Conservation (phyloP, 106 monocot genomes). For the Triglochin maritima region DNA sequence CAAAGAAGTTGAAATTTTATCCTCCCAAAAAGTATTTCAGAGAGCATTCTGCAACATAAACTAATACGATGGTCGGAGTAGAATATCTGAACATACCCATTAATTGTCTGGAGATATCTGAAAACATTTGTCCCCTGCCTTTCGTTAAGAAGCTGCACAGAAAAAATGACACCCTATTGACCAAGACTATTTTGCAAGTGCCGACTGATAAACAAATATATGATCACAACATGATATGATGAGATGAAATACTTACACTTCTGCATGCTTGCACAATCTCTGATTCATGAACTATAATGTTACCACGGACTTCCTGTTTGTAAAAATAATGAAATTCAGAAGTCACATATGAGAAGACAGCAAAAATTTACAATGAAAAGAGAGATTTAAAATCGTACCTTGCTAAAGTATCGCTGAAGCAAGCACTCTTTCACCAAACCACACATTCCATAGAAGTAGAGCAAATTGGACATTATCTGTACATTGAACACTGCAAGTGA, state of each 20-base stretch:
- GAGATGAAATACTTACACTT: conserved; percentile 37
- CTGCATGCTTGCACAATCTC: conserved; percentile 62
- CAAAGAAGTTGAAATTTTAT: background rate
- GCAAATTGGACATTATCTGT: conserved; percentile 62
- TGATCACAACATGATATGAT: background rate
- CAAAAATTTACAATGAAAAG: background rate
- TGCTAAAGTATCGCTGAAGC: conserved; percentile 74
- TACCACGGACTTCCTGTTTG: conserved; percentile 49
- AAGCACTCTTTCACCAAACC: conserved; percentile 51
- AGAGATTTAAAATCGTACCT: conserved; percentile 23
- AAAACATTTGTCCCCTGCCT: conserved; percentile 42
- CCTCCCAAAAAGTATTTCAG: background rate
- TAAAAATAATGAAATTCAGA: background rate
- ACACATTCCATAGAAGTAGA: conserved; percentile 84
- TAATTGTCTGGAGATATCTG: conserved; percentile 57
- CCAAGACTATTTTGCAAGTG: background rate
- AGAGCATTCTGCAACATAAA: background rate
- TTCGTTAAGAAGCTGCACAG: conserved; percentile 44
- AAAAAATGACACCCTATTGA: background rate
- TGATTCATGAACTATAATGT: conserved; percentile 38
- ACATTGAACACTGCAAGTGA: background rate
- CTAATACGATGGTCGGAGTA: background rate
- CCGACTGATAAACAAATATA: background rate
- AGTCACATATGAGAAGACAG: background rate
- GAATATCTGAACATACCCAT: conserved; percentile 28